Base-by-base conservation (phyloP, 1,284 basidiomycete genomes). In the Rhodotorula glutinis region DNA sequence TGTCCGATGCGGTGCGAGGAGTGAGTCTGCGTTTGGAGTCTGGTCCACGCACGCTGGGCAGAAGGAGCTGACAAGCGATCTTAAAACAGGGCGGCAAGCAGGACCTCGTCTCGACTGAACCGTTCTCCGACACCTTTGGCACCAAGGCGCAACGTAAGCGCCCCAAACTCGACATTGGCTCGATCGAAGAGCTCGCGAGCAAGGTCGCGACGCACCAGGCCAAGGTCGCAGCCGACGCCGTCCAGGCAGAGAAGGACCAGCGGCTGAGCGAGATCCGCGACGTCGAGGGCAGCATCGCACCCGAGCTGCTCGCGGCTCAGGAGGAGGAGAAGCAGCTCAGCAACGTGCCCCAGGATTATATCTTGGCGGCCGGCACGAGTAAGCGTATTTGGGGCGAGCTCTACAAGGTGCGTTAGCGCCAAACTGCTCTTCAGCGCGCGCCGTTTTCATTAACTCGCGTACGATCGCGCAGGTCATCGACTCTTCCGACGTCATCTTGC, bases 341-440 rank as follows among this genome's bases (percentile, higher is more conserved):
- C 67, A 72, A 77, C 54, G 73, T 68, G 13, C 75, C 76, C 23
- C 62, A 71, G 54, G 77, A 77, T 54, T 77, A 74, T 55, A 78
- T 77, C 52, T 70, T 77, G 13, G 63, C 67, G 21, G 77, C 77
- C 79, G 93, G 93, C 47, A 96, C 93, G 1, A 95, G 92, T 30
- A 83, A 88, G 54, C 87, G 96, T 63, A 98, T 99, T 73, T 98
- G 97, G 82, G 94, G 92, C 70, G 95, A 99, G 79, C 82, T 98
- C 30, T 98, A 98, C 85, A 99, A 99, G 80, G 70, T 72, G 38
- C 29, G 72, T 47, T 9, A 5, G 13, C 3, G n/a, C n/a, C n/a
- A n/a, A n/a, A n/a, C n/a, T n/a, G n/a, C n/a, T n/a, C n/a, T n/a
- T n/a, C n/a, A n/a, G n/a, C n/a, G n/a, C n/a, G n/a, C n/a, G n/a